Percentiles rank a stretch among this genome's conserved stretches.
Evolutionary conservation across 148 eudicot genomes (phyloP).

Genomic region (Vaccinium macrocarpon): DNA sequence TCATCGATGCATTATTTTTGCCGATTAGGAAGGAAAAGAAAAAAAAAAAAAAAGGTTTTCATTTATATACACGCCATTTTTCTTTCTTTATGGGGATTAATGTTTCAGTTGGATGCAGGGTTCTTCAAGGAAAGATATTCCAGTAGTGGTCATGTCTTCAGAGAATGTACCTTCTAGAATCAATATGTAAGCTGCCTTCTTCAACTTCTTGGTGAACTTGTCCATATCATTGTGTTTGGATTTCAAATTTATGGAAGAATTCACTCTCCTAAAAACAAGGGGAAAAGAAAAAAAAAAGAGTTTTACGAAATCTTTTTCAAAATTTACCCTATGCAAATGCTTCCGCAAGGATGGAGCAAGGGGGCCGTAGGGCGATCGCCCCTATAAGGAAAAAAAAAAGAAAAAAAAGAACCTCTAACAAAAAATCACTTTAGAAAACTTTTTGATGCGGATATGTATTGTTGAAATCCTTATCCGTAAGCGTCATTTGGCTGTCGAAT

Average conservation of each 20-base stretch:
- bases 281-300: neutral
- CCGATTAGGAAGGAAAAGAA: no score
- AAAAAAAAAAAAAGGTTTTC: neutral
- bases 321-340: neutral
- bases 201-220: neutral
- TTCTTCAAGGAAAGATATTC: slow-evolving; percentile 54
- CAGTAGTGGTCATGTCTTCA: slow-evolving; percentile 66
- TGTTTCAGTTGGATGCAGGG: slow-evolving; percentile 30
- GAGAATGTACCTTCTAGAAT: slow-evolving; percentile 67
- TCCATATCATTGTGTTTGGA: neutral
- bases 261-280: neutral
- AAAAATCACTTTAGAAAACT: neutral
- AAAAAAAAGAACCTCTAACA: no score
- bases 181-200: slow-evolving; percentile 33
- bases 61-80: neutral
- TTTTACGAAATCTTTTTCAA: neutral
- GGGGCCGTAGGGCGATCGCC: no score
- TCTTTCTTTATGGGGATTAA: neutral
- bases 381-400: no score
- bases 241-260: neutral
- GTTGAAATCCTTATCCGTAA: neutral
- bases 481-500: neutral
- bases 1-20: no score
- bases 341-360: no score
- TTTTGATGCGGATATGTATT: neutral